Conservation (phyloP, 2,329 filamentous ascomycete genomes). For the Periconia digitata region DNA sequence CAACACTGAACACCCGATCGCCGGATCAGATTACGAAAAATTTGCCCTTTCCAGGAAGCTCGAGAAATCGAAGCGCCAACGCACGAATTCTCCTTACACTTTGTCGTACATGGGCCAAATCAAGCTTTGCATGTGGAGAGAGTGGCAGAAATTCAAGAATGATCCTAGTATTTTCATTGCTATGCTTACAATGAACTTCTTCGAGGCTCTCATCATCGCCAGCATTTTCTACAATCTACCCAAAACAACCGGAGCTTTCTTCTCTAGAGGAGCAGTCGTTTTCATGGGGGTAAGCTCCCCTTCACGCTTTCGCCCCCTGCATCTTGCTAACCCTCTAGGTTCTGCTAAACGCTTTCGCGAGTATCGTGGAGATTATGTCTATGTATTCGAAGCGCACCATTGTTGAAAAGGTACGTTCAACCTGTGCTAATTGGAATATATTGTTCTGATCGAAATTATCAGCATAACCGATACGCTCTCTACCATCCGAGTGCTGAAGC, state of each 20-base stretch:
- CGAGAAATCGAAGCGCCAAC: conserved; percentile 50
- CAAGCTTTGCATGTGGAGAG: conserved; percentile 76
- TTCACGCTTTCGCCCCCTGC: not conserved
- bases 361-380: conserved; percentile 79
- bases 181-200: conserved; percentile 68
- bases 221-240: conserved; percentile 79
- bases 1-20: conserved; percentile 47
- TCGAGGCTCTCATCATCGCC: conserved; percentile 75
- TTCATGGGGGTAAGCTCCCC: conserved; percentile 58
- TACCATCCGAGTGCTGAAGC: conserved; percentile 93
- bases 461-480: conserved; percentile 76
- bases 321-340: conserved; percentile 33
- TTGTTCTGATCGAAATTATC: not conserved
- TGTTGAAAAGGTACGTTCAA: conserved; percentile 75
- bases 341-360: conserved; percentile 80
- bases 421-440: not conserved
- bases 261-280: conserved; percentile 73
- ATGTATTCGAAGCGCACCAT: conserved; percentile 87
- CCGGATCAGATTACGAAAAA: conserved; percentile 43
- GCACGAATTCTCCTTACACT: conserved; percentile 76
- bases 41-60: conserved; percentile 41
- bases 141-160: conserved; percentile 72
- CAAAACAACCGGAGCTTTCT: conserved; percentile 71
- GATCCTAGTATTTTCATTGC: conserved; percentile 75
- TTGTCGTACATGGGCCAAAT: conserved; percentile 77